A percentile compares a stretch with the other conserved stretches of the same genome.
phyloP scores from a whole-genome alignment of 192 early-diverging fungal genomes.

The Gonapodya prolifera region DNA sequence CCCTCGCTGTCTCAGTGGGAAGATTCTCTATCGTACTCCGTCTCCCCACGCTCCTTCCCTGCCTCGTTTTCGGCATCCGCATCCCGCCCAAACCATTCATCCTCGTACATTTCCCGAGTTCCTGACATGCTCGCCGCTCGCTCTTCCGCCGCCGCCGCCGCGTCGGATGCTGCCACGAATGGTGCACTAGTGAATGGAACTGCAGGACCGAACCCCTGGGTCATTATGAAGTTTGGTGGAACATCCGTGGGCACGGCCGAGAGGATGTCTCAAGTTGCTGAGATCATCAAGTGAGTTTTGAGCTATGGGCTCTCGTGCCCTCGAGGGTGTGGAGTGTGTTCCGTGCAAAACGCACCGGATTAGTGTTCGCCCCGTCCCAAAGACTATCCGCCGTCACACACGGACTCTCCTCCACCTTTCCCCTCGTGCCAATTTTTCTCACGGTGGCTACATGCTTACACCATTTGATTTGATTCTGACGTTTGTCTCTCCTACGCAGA shows the following conservation, averaged over 20 bases:
- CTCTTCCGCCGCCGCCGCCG: too few relatives aligned
- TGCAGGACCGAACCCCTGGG: not conserved
- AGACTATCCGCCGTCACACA: too few relatives aligned
- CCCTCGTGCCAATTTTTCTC: not conserved
- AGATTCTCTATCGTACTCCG: not conserved
- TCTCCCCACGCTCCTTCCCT: not conserved
- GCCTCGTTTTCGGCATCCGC: not conserved
- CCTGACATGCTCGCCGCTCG: not conserved
- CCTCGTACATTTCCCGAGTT: not conserved
- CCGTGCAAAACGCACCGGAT: constrained; percentile 4
- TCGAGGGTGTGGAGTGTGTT: not conserved
- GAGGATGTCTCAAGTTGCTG: constrained; percentile 36
- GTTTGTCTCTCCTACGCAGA: not conserved
- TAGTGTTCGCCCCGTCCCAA: too few relatives aligned
- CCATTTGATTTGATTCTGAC: not conserved
- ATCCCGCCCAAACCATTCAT: not conserved
- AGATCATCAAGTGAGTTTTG: constrained; percentile 69
- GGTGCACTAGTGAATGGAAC: not conserved
- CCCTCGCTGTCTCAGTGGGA: not conserved
- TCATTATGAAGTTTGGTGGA: constrained; percentile 80
- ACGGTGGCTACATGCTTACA: not conserved
- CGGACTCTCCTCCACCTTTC: too few relatives aligned
- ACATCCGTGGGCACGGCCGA: constrained; percentile 77
- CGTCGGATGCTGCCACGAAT: not conserved
- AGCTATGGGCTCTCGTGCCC: too few relatives aligned